phyloP scores from a whole-genome alignment of 176 grass and related monocot species.

The maize (Zea mays) region Zm-B73-REFERENCE-NAM-5.0 NC_050103.1:148686001-148686500 shows the following conservation, averaged over 20 bases:
- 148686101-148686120: neutral
- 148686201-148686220: conserved; percentile 3
- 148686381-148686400: conserved; percentile 18
- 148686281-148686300: neutral
- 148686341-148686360: too few relatives aligned
- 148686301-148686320: too few relatives aligned
- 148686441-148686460: too few relatives aligned
- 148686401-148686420: neutral
- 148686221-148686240: neutral
- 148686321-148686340: too few relatives aligned
- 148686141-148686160: neutral
- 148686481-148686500: neutral
- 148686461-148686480: neutral
- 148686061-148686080: neutral
- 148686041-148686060: neutral
- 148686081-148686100: conserved; percentile 1
- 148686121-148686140: neutral
- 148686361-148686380: too few relatives aligned
- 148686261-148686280: neutral
- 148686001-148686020: conserved; percentile 10
- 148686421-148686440: neutral
- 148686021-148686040: neutral
- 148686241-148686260: neutral
- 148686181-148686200: conserved; percentile 24
- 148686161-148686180: neutral